Evolutionary conservation across 106 monocot species (phyloP).

Genomic region (Dendrobium chrysotoxum): DNA sequence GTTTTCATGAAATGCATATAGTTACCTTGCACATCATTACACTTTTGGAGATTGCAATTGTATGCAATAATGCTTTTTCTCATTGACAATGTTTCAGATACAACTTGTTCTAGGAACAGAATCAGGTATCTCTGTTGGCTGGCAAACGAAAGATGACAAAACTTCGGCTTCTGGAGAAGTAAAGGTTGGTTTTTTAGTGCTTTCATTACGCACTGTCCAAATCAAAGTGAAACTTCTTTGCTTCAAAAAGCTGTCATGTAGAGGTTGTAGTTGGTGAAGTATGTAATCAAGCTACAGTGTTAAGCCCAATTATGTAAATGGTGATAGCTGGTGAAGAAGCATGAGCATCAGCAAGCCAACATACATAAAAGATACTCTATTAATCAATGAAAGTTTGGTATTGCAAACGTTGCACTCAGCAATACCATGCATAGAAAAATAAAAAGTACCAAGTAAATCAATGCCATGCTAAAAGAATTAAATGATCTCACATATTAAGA

Average conservation of each 20-base stretch:
- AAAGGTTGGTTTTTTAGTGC: slow-evolving; percentile 45
- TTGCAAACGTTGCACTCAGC: not conserved
- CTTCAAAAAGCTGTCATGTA: not conserved
- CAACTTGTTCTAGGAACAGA: slow-evolving; percentile 90
- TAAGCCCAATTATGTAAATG: not conserved
- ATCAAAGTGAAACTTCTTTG: not conserved
- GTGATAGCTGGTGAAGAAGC: no score
- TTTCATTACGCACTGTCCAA: not conserved
- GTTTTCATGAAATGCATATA: not conserved
- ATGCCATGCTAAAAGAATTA: not conserved
- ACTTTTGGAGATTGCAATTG: not conserved
- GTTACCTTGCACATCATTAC: not conserved
- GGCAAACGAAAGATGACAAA: slow-evolving; percentile 98
- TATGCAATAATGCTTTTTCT: not conserved
- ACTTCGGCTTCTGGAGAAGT: slow-evolving; percentile 79
- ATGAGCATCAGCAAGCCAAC: no score
- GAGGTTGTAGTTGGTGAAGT: not conserved
- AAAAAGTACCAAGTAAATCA: not conserved
- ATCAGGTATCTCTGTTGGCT: slow-evolving; percentile 74
- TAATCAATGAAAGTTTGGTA: not conserved
- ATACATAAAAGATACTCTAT: not conserved
- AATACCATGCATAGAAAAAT: not conserved
- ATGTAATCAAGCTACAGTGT: not conserved
- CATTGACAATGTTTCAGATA: slow-evolving; percentile 45
- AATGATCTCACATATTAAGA: not conserved